Conservation (phyloP, 495 filamentous ascomycete species). For the Cudoniella acicularis region DNA sequence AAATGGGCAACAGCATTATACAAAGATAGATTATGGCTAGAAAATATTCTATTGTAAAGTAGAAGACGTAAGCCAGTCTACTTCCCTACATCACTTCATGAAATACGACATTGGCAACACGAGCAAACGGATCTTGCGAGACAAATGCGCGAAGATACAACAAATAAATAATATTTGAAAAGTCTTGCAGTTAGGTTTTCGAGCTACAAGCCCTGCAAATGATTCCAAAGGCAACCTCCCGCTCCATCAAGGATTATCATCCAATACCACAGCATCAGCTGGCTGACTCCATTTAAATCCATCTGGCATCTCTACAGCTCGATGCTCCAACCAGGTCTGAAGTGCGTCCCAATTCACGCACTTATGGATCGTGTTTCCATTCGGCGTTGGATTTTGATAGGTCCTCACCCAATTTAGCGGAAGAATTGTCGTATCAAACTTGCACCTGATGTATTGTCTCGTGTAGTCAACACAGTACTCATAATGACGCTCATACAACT, state of each 20-base stretch:
- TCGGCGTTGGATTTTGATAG: slow-evolving; percentile 29
- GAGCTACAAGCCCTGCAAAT: no score
- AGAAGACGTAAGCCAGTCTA: no score
- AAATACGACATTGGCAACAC: no score
- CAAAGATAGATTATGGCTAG: no score
- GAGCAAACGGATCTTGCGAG: no score
- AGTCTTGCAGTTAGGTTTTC: no score
- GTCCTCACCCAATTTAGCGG: slow-evolving; percentile 26
- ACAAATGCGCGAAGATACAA: no score
- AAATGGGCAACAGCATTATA: no score
- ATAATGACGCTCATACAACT: slow-evolving; percentile 30
- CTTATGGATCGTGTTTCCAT: slow-evolving; percentile 21
- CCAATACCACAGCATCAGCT: neutral
- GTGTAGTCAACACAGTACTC: slow-evolving; percentile 34
- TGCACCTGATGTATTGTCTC: slow-evolving; percentile 31
- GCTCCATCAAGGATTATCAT: slow-evolving; percentile 21
- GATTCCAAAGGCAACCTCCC: no score
- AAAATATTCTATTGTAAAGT: no score
- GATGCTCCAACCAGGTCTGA: slow-evolving; percentile 27
- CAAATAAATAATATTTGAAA: no score
- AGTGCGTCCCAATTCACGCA: slow-evolving; percentile 32
- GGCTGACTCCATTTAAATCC: neutral
- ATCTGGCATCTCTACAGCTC: slow-evolving; percentile 23
- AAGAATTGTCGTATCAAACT: slow-evolving; percentile 27
- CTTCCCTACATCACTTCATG: no score